A percentile compares a stretch with the other conserved stretches of the same genome.
phyloP scores from a whole-genome alignment of 805 yeast species.

The Jamesozyma lodderae region DNA sequence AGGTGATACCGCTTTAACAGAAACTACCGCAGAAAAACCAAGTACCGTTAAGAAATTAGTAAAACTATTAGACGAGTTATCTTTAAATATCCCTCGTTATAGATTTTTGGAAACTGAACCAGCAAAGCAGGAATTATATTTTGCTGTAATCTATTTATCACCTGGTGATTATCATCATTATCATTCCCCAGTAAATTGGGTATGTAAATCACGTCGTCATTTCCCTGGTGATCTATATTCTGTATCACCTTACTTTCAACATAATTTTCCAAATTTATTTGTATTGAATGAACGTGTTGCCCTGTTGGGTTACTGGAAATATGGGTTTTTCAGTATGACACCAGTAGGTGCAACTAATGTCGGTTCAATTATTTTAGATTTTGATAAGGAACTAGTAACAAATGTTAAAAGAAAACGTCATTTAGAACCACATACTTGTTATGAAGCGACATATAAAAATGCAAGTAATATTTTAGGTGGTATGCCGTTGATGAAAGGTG shows the following conservation, averaged over 20 bases:
- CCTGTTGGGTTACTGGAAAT: constrained; percentile 87
- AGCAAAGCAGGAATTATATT: constrained; percentile 55
- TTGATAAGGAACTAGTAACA: constrained; percentile 83
- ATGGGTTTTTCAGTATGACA: constrained; percentile 97
- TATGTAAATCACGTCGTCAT: constrained; percentile 83
- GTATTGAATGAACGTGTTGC: constrained; percentile 94
- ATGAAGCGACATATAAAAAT: constrained; percentile 83
- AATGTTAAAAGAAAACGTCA: constrained; percentile 46
- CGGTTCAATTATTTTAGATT: constrained; percentile 85
- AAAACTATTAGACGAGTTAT: constrained; percentile 33
- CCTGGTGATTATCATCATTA: constrained; percentile 98
- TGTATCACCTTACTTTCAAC: constrained; percentile 94
- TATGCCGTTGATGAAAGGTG: constrained; percentile 79
- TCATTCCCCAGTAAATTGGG: constrained; percentile 97
- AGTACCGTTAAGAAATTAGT: constrained; percentile 21
- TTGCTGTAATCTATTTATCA: constrained; percentile 87
- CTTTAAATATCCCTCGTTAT: constrained; percentile 15
- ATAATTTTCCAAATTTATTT: constrained; percentile 74
- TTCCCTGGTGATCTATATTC: constrained; percentile 92
- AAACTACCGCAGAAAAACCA: constrained; percentile 21
- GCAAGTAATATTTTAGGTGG: constrained; percentile 77
- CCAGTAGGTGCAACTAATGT: constrained; percentile 99
- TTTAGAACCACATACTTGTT: constrained; percentile 68
- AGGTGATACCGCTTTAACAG: constrained; percentile 54
- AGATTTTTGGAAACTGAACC: constrained; percentile 19